Base-by-base conservation (phyloP, 495 filamentous ascomycete genomes). In the Apodospora peruviana region DNA sequence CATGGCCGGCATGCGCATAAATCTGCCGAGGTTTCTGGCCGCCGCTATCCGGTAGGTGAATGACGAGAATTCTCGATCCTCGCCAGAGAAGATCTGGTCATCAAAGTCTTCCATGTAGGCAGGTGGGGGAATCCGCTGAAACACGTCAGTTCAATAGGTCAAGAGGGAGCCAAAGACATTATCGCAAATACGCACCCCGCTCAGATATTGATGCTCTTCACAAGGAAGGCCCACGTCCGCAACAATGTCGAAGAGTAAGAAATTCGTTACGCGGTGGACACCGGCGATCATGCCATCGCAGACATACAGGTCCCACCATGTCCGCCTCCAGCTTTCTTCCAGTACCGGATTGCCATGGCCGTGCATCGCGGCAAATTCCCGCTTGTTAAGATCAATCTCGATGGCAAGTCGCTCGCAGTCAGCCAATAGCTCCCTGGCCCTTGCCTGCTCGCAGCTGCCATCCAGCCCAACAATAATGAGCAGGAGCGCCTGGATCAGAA, bases 281-380 rank as follows among this genome's bases (percentile, higher is more conserved):
- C 76, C 77, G 50, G 78, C 74, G 51, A 80, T 67, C 78, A 79
- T 76, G 29, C 83, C 83, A 52, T 95, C 89, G 12, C 88, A 77
- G 36, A 90, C 79, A 59, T 84, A 94, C 41, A 96, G 65, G 55
- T 94, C 88, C 90, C 90, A 96, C 90, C 88, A 95, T 14, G 89
- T 95, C 35, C 90, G 77, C 21, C 90, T 76, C 76, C 87, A 82
- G 59, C 84, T 85, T 60, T 96, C 90, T 53, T 78, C 77, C 27
- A 78, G 50, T 24, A 76, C 67, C 17, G 68, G 67, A 40, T 74
- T 71, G 18, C 70, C 68, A 34, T 63, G 62, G n/a, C 73, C 75
- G 45, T 75, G 61, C 2, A 70, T 48, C 2, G 65, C 53, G 18
- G 77, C 74, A 56, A 74, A 79, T 17, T 69, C 59, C 43, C 71